Evolutionary conservation across 805 yeast genomes (phyloP).

Genomic region (Starmerella roubikii): DNA sequence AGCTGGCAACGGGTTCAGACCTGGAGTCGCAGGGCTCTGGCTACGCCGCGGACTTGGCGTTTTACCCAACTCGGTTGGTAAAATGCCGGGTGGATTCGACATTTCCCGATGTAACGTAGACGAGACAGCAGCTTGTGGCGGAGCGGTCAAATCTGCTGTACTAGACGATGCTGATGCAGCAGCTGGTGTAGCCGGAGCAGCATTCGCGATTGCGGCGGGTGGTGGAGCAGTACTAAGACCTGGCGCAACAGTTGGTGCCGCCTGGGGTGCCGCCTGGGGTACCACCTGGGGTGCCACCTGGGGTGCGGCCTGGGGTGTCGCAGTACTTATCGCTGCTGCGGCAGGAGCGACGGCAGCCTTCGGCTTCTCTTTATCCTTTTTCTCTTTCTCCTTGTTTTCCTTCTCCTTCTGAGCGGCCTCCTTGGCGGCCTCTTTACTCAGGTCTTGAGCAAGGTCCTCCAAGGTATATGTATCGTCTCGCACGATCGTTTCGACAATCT

Average conservation of each 20-base stretch:
- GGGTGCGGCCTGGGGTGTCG: no score
- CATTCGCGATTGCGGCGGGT: no score
- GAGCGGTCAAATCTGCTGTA: background rate
- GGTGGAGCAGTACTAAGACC: no score
- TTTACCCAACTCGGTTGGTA: no score
- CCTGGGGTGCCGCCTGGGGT: no score
- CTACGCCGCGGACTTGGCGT: conserved; percentile 16
- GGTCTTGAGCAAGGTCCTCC: conserved; percentile 28
- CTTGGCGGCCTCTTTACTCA: conserved; percentile 26
- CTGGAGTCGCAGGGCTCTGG: conserved; percentile 12
- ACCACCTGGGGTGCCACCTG: no score
- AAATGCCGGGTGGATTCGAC: no score
- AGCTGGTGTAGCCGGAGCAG: no score
- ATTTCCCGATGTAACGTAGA: no score
- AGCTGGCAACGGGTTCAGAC: conserved; percentile 23
- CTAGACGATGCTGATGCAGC: no score
- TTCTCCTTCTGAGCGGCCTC: conserved; percentile 19
- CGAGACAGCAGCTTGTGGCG: background rate
- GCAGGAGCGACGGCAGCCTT: conserved; percentile 8
- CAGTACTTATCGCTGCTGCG: no score
- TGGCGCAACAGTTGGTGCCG: no score
- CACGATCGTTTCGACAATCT: conserved; percentile 28
- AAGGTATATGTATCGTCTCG: conserved; percentile 25
- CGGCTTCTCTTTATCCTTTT: conserved; percentile 17
- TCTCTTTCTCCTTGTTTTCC: conserved; percentile 16